Conservation (phyloP, 192 early-diverging fungal genomes). For the Entophlyctis luteolus region DNA sequence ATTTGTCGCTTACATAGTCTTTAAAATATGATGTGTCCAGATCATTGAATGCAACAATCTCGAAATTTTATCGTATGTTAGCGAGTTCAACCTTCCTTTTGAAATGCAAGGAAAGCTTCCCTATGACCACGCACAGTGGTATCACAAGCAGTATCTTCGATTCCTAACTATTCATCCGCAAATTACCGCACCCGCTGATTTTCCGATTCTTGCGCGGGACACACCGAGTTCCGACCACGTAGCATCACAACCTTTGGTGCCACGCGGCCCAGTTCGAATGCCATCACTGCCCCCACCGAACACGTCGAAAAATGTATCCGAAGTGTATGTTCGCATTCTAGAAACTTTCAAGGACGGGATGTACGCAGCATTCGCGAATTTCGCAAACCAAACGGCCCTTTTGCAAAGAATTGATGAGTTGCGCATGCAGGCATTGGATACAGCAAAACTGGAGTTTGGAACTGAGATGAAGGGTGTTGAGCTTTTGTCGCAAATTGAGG, state of each 20-base stretch:
- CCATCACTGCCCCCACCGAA: too few relatives aligned
- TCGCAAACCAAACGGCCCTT: background rate
- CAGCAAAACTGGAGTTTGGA: background rate
- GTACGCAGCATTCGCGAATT: background rate
- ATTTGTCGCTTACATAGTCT: too few relatives aligned
- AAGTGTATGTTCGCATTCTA: background rate
- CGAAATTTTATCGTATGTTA: background rate
- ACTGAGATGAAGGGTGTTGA: background rate
- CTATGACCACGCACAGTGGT: slow-evolving; percentile 11
- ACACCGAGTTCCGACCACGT: background rate
- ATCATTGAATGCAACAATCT: slow-evolving; percentile 8
- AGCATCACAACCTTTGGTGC: background rate
- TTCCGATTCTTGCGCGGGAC: background rate
- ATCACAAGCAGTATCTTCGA: background rate
- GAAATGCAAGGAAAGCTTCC: background rate
- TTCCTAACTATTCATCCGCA: background rate
- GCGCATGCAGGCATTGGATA: background rate
- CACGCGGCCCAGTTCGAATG: background rate
- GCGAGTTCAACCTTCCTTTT: background rate
- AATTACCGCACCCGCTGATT: background rate
- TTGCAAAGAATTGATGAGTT: too few relatives aligned
- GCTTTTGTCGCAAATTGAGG: background rate
- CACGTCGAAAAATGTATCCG: background rate
- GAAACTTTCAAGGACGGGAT: background rate
- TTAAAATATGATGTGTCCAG: too few relatives aligned